Percentiles rank a stretch among this genome's conserved stretches.
Conservation (phyloP, 2,329 filamentous ascomycete genomes). For the Fusarium graminum region DNA sequence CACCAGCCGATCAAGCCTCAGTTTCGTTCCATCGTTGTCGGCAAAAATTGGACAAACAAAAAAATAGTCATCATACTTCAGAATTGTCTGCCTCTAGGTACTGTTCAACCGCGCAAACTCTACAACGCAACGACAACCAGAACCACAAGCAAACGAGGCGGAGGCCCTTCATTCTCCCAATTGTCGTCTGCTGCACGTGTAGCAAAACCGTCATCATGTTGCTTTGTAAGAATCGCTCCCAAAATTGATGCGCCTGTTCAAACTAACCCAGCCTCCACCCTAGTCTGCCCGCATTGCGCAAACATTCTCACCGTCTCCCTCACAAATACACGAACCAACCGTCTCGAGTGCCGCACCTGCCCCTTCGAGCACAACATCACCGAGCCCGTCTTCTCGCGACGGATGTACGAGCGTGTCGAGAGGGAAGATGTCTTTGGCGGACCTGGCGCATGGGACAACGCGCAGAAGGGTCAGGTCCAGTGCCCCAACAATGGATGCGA, state of each 20-base stretch:
- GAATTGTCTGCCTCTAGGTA: slow-evolving; percentile 1
- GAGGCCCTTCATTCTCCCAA: background rate
- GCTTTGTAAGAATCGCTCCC: slow-evolving; percentile 66
- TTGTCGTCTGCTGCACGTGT: background rate
- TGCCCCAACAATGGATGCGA: slow-evolving; percentile 86
- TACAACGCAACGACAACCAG: slow-evolving; percentile 1
- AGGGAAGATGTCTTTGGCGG: slow-evolving; percentile 92
- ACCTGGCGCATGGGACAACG: slow-evolving; percentile 89
- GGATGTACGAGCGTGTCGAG: slow-evolving; percentile 87
- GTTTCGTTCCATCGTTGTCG: slow-evolving; percentile 2
- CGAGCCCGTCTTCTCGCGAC: slow-evolving; percentile 82
- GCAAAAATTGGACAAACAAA: slow-evolving; percentile 3
- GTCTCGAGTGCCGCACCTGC: slow-evolving; percentile 95
- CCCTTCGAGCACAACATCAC: slow-evolving; percentile 90
- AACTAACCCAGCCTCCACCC: slow-evolving; percentile 20
- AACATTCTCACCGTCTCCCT: slow-evolving; percentile 83
- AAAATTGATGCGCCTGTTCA: slow-evolving; percentile 18
- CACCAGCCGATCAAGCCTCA: slow-evolving; percentile 28
- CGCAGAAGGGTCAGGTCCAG: slow-evolving; percentile 84
- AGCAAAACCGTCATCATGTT: slow-evolving; percentile 65
- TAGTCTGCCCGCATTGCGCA: slow-evolving; percentile 86
- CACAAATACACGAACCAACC: slow-evolving; percentile 73
- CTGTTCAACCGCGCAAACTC: background rate
- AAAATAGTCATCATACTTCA: slow-evolving; percentile 24
- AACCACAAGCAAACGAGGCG: background rate